Conservation (phyloP, 208 protist genomes). For the Crithidia thermophila region DNA sequence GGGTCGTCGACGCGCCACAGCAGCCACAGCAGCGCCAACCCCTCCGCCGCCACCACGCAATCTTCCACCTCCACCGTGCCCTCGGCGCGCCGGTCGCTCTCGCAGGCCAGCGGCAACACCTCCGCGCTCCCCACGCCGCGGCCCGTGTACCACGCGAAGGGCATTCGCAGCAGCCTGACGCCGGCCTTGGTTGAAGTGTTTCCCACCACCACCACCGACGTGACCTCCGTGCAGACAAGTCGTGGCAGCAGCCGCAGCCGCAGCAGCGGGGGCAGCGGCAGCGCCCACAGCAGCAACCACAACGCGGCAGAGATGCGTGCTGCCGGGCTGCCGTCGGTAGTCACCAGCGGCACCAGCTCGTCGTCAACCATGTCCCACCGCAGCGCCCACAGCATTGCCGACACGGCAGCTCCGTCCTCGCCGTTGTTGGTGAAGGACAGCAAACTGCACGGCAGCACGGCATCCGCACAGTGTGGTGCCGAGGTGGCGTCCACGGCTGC, state of each 20-base stretch:
- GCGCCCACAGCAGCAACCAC: background rate
- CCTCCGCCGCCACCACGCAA: too few relatives aligned
- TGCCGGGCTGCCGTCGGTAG: too few relatives aligned
- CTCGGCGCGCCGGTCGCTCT: too few relatives aligned
- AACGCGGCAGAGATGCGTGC: constrained; percentile 8
- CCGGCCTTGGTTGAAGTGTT: background rate
- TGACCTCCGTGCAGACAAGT: background rate
- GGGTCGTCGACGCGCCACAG: too few relatives aligned
- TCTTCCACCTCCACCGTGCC: too few relatives aligned
- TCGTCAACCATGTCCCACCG: background rate
- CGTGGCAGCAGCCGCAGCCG: background rate
- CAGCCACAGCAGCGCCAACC: too few relatives aligned
- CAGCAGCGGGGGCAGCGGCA: constrained; percentile 2
- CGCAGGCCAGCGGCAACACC: too few relatives aligned
- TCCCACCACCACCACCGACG: background rate
- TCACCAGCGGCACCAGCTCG: background rate
- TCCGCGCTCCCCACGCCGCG: too few relatives aligned
- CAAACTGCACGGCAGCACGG: too few relatives aligned
- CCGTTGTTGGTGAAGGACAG: background rate
- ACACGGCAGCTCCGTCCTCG: background rate
- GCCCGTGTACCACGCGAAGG: too few relatives aligned
- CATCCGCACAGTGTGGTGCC: too few relatives aligned
- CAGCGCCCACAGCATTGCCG: background rate
- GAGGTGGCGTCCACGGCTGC: background rate
- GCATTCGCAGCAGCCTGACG: background rate